A percentile compares a stretch with the other conserved stretches of the same genome.
Conservation (phyloP, 75 land plant species). For the Cryptomeria japonica region DNA sequence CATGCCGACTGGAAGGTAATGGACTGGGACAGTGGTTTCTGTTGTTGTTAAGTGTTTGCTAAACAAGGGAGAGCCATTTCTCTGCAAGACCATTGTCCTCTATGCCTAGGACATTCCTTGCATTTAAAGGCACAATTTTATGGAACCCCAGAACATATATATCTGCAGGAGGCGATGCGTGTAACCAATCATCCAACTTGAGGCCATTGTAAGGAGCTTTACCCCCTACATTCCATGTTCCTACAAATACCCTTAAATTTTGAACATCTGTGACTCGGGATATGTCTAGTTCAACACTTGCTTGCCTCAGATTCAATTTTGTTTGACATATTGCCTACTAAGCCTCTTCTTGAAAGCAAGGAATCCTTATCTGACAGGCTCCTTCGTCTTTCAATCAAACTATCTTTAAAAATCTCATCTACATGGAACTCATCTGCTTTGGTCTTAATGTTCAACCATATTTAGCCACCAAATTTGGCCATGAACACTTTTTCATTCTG, state of each 20-base stretch:
- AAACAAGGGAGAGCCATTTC: slow-evolving; percentile 69
- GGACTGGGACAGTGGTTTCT: slow-evolving; percentile 18
- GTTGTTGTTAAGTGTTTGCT: slow-evolving; percentile 66
- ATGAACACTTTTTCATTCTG: slow-evolving; percentile 19
- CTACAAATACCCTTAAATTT: slow-evolving; percentile 59
- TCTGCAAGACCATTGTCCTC: slow-evolving; percentile 86
- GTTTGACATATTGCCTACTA: background rate
- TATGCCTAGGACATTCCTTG: slow-evolving; percentile 84
- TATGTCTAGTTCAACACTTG: background rate
- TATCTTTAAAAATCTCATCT: slow-evolving; percentile 15
- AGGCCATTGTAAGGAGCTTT: slow-evolving; percentile 67
- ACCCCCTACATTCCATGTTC: slow-evolving; percentile 96
- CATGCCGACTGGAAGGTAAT: background rate
- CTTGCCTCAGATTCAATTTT: background rate
- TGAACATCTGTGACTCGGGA: background rate
- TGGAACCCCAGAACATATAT: slow-evolving; percentile 93
- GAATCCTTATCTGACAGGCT: slow-evolving; percentile 6
- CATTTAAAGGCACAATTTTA: no score
- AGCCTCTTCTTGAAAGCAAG: background rate
- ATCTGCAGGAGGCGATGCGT: slow-evolving; percentile 70
- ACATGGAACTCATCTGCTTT: slow-evolving; percentile 31
- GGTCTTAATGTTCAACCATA: slow-evolving; percentile 52
- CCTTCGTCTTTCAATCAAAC: background rate
- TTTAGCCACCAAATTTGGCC: slow-evolving; percentile 52
- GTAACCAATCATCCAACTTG: slow-evolving; percentile 80